phyloP scores from a whole-genome alignment of 2,329 filamentous ascomycete genomes.

The Alternaria metachromatica region DNA sequence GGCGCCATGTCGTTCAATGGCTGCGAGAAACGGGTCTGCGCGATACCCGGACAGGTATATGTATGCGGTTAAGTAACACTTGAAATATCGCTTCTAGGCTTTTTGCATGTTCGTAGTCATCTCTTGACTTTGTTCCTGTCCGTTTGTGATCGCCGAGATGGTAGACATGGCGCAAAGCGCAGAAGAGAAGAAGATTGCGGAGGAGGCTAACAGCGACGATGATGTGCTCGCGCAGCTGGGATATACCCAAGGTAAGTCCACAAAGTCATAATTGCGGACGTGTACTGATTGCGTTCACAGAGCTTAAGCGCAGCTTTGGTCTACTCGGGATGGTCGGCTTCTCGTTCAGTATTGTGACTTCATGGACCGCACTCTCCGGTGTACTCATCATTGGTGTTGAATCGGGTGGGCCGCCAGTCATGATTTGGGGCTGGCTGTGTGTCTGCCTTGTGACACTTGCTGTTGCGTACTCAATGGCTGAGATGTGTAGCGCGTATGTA shows the following conservation, averaged over 20 bases:
- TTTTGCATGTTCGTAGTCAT: background rate
- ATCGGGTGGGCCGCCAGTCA: slow-evolving; percentile 64
- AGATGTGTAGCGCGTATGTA: slow-evolving; percentile 59
- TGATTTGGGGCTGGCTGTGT: slow-evolving; percentile 65
- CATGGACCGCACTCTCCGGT: slow-evolving; percentile 64
- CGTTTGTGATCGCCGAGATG: background rate
- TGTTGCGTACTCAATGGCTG: slow-evolving; percentile 65
- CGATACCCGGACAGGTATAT: slow-evolving; percentile 14
- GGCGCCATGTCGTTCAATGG: background rate
- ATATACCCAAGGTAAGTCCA: slow-evolving; percentile 46
- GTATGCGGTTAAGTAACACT: background rate
- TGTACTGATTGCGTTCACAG: slow-evolving; percentile 36
- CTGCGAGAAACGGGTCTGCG: slow-evolving; percentile 6
- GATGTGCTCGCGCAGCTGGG: slow-evolving; percentile 50
- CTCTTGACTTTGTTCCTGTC: background rate
- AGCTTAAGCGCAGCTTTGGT: slow-evolving; percentile 64
- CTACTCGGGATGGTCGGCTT: slow-evolving; percentile 66
- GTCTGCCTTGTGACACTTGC: slow-evolving; percentile 59
- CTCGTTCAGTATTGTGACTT: slow-evolving; percentile 65
- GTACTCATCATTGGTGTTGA: slow-evolving; percentile 64
- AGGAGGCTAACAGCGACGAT: slow-evolving; percentile 43
- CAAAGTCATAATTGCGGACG: background rate
- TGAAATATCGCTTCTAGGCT: background rate
- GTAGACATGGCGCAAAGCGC: slow-evolving; percentile 15
- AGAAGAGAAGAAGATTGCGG: slow-evolving; percentile 35